Conservation (phyloP, 352 stramenopile genomes). For the Thraustotheca clavata region DNA sequence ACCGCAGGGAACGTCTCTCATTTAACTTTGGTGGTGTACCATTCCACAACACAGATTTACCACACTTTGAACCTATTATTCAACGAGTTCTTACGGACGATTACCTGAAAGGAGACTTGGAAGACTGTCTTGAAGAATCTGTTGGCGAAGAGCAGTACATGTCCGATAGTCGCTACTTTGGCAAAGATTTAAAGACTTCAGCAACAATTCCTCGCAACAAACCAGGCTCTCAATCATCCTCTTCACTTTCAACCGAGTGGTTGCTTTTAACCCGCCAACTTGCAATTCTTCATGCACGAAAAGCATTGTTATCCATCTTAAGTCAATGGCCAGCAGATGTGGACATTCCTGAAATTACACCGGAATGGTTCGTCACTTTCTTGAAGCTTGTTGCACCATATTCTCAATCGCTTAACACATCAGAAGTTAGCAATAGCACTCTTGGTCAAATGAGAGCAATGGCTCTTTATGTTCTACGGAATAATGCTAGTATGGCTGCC, state of each 20-base stretch:
- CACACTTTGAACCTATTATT: slow-evolving; percentile 70
- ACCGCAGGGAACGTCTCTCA: slow-evolving; percentile 72
- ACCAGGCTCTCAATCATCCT: not conserved
- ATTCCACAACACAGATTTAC: slow-evolving; percentile 53
- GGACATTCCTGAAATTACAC: not conserved
- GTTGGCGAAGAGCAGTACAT: slow-evolving; percentile 80
- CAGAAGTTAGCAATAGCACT: not conserved
- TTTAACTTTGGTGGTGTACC: slow-evolving; percentile 80
- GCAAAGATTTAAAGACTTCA: slow-evolving; percentile 32
- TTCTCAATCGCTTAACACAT: not conserved
- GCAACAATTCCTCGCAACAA: not conserved
- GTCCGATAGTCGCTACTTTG: slow-evolving; percentile 68
- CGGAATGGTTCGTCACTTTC: slow-evolving; percentile 63
- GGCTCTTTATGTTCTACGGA: not conserved
- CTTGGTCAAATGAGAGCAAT: not conserved
- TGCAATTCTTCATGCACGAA: slow-evolving; percentile 70
- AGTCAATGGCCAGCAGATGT: slow-evolving; percentile 57
- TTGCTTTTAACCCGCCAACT: slow-evolving; percentile 66
- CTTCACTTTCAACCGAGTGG: slow-evolving; percentile 30
- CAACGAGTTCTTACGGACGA: slow-evolving; percentile 34
- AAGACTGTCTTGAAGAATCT: slow-evolving; percentile 77
- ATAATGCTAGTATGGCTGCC: not conserved
- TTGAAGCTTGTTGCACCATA: slow-evolving; percentile 61
- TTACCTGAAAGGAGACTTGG: slow-evolving; percentile 56
- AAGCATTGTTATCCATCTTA: slow-evolving; percentile 62